Evolutionary conservation across 768 basidiomycete genomes (phyloP).

Genomic region (Coprinopsis marcescibilis): DNA sequence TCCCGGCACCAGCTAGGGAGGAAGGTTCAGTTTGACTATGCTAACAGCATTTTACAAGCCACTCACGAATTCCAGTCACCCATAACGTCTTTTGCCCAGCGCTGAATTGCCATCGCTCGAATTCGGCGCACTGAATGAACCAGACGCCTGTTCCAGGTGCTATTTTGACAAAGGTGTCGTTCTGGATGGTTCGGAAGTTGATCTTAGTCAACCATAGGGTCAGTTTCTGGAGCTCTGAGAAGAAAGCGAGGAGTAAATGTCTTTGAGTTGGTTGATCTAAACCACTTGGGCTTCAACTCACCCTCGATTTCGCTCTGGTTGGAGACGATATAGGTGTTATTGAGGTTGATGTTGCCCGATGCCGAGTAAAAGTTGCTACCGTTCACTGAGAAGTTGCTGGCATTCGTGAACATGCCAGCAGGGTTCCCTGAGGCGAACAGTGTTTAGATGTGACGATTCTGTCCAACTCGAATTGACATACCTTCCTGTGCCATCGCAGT

Average conservation of each 20-base stretch:
- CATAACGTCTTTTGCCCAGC: background rate
- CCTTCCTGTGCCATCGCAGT: too few relatives aligned
- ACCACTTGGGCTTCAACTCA: background rate
- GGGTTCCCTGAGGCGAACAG: too few relatives aligned
- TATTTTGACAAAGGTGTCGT: background rate
- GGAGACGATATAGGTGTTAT: background rate
- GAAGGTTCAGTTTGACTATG: background rate
- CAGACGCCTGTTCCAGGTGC: background rate
- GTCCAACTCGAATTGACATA: too few relatives aligned
- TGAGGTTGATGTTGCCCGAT: background rate
- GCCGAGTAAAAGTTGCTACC: background rate
- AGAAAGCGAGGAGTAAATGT: too few relatives aligned
- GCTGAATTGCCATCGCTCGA: background rate
- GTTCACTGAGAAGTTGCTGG: background rate
- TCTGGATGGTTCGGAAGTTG: background rate
- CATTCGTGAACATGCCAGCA: background rate
- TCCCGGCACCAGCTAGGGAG: slow-evolving; percentile 1
- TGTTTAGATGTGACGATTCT: too few relatives aligned
- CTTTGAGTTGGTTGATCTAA: too few relatives aligned
- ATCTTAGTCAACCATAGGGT: background rate
- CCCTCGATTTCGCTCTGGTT: background rate
- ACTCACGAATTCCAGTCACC: slow-evolving; percentile 3
- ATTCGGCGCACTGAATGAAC: background rate
- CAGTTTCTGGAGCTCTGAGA: background rate
- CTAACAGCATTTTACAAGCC: background rate